Evolutionary conservation across 306 rosid species (phyloP), one percentile per base, ranked within the genome.

Genomic region (Erythrophleum fordii): DNA sequence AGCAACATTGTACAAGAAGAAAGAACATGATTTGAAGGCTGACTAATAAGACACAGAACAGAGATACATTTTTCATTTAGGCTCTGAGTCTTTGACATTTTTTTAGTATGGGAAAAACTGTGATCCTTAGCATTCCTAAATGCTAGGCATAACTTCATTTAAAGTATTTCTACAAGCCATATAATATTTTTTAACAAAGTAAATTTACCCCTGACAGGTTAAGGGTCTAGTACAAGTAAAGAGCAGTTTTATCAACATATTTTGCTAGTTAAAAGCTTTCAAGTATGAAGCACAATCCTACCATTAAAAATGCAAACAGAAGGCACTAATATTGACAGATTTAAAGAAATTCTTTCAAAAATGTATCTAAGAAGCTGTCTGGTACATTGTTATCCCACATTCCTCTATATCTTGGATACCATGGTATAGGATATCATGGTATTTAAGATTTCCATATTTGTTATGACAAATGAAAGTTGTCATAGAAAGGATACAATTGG

Each of bases 321-420:
- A 28, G 58, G 49, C 46, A 11, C 49, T 23, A 18, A 48, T 28
- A 46, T 64, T 71, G 55, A 65, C 49, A 80, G 11, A 73, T 60
- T 41, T 55, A 56, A 58, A 48, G 45, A 78, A 46, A 44, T 23
- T 46, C 29, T 42, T 26, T 61, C 29, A 72, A 83, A 25, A 44
- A 10, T 44, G 14, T 37, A 37, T 44, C 56, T 49, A 49, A 49
- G 56, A 12, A 49, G 56, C 56, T 1, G 49, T 44, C 11, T 44
- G 49, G 49, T 44, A 44, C 49, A 44, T 44, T 49, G 22, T 4
- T 58, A 58, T 23, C 64, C 17, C 11, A 25, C 64, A 58, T 58
- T 58, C 64, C 13, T 12, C 16, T 4, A 17, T 11, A 59, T 59
- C n/a, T 26, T 25, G 65, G 35, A 58, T 4, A 58, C 5, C 35